Evolutionary conservation across 2,329 filamentous ascomycete genomes (phyloP).

Genomic region (Dactylellina haptotyla): DNA sequence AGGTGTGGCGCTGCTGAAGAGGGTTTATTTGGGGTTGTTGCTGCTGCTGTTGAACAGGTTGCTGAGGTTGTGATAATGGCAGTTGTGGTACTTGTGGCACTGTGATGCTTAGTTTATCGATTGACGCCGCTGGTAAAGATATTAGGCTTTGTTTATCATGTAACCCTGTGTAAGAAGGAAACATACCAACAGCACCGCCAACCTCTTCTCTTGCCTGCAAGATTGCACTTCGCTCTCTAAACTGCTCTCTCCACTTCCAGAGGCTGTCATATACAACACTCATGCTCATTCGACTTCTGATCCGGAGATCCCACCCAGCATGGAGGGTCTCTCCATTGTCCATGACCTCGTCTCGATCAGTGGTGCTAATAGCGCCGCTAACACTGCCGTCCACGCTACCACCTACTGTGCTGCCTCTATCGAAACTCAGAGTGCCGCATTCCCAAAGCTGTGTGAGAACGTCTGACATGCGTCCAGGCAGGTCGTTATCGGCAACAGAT

Average conservation of each 20-base stretch:
- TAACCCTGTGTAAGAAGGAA: background rate
- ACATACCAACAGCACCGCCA: conserved; percentile 59
- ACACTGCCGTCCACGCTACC: conserved; percentile 65
- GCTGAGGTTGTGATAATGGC: conserved; percentile 14
- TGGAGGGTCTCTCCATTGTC: conserved; percentile 45
- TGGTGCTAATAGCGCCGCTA: conserved; percentile 61
- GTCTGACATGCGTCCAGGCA: conserved; percentile 81
- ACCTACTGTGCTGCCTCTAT: conserved; percentile 59
- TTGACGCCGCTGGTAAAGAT: conserved; percentile 9
- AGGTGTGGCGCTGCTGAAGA: conserved; percentile 34
- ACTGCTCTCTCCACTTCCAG: conserved; percentile 86
- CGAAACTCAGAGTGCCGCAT: conserved; percentile 68
- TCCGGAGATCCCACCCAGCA: conserved; percentile 75
- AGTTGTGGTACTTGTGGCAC: conserved; percentile 21
- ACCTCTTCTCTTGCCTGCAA: conserved; percentile 63
- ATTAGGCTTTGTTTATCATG: background rate
- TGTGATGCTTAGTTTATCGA: conserved; percentile 31
- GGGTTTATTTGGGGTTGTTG: conserved; percentile 17
- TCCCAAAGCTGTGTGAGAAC: conserved; percentile 91
- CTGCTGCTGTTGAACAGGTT: conserved; percentile 2
- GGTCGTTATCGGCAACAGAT: conserved; percentile 79
- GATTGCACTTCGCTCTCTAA: conserved; percentile 60
- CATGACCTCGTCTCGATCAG: conserved; percentile 27
- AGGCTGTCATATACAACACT: conserved; percentile 85
- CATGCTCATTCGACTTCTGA: conserved; percentile 86